Evolutionary conservation across 345 rosid genomes (phyloP).

Genomic region (Linum trigynum): DNA sequence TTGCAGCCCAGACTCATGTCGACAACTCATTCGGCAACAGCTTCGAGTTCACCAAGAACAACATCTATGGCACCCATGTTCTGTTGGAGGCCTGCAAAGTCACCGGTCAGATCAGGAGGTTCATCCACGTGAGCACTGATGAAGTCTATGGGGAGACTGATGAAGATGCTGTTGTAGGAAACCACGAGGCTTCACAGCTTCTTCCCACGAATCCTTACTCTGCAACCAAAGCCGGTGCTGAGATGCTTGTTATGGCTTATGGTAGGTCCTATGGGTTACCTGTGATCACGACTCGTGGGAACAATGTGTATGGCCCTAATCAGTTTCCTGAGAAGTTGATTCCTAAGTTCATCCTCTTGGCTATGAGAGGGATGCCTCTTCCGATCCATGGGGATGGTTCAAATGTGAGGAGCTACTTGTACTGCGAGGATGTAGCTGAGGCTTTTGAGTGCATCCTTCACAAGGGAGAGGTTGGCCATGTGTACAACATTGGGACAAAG

Average conservation of each 20-base stretch:
- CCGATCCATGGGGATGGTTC: constrained; percentile 18
- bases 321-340: constrained; percentile 11
- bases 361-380: constrained; percentile 11
- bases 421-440: constrained; percentile 19
- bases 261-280: constrained; percentile 11
- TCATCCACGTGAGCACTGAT: constrained; percentile 10
- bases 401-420: constrained; percentile 16
- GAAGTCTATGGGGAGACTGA: constrained; percentile 11
- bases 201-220: constrained; percentile 9
- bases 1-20: constrained; percentile 11
- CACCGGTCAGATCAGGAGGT: constrained; percentile 11
- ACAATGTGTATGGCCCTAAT: constrained; percentile 10
- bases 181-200: constrained; percentile 12
- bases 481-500: constrained; percentile 15
- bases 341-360: constrained; percentile 7
- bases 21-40: constrained; percentile 12
- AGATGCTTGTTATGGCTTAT: constrained; percentile 12
- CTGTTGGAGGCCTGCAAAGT: constrained; percentile 11
- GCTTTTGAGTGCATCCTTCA: constrained; percentile 15
- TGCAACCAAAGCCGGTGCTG: constrained; percentile 10
- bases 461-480: constrained; percentile 19
- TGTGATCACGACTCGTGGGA: constrained; percentile 9
- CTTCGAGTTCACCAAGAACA: constrained; percentile 12
- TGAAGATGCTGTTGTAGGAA: constrained; percentile 9
- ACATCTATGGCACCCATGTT: constrained; percentile 11